Evolutionary conservation across 108 stramenopile genomes (phyloP).

Genomic region (Bacterosira constricta): DNA sequence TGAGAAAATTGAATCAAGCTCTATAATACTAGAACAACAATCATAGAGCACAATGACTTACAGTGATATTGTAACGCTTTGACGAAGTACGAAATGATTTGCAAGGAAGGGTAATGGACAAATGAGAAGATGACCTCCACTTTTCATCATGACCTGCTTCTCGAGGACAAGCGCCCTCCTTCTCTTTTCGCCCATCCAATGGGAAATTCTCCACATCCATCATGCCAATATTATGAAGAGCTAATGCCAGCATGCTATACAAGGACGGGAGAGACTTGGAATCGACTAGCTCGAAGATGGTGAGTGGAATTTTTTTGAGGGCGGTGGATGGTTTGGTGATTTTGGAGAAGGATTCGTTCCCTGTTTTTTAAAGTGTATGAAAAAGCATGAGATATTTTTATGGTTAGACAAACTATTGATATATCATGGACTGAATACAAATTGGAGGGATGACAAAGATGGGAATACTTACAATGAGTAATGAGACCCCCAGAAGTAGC

Average conservation of each 20-base stretch:
- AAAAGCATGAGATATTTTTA: too few species aligned
- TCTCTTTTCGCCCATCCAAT: background rate
- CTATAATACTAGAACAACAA: background rate
- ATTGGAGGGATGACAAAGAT: too few species aligned
- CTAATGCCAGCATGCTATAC: conserved; percentile 38
- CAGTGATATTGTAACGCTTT: conserved; percentile 27
- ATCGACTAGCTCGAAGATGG: conserved; percentile 43
- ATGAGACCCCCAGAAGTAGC: conserved; percentile 40
- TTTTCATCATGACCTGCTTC: too few species aligned
- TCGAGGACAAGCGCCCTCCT: background rate
- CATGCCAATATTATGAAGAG: conserved; percentile 21
- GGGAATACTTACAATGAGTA: conserved; percentile 38
- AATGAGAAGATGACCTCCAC: conserved; percentile 8
- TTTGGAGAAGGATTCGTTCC: conserved; percentile 11
- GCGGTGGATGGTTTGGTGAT: conserved; percentile 1
- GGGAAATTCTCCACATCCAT: background rate
- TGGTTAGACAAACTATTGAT: too few species aligned
- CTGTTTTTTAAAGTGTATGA: too few species aligned
- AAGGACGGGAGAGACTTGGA: conserved; percentile 26
- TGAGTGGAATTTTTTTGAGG: background rate
- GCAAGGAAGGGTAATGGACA: conserved; percentile 42
- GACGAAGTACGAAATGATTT: conserved; percentile 6
- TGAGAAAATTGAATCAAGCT: too few species aligned
- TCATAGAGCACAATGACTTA: conserved; percentile 8
- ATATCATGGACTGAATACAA: too few species aligned